Conservation (phyloP, 305 asterid species). For the Andrographis paniculata region DNA sequence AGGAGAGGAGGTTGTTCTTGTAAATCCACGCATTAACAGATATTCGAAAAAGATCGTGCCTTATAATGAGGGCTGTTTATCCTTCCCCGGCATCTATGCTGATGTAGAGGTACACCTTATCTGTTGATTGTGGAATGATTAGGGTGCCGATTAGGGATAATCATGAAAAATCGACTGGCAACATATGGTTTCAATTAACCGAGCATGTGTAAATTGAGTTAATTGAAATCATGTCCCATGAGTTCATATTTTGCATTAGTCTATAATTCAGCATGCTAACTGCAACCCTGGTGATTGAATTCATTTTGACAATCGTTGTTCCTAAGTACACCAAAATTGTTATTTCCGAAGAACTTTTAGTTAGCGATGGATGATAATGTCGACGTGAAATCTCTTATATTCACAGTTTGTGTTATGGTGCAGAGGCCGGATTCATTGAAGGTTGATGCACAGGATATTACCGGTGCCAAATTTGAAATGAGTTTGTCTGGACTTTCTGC, state of each 20-base stretch:
- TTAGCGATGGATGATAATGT: too few relatives aligned
- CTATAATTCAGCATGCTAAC: neutral
- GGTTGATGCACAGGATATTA: slow-evolving; percentile 74
- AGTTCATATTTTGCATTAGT: too few relatives aligned
- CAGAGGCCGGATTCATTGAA: slow-evolving; percentile 87
- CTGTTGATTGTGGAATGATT: too few relatives aligned
- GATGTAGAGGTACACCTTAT: slow-evolving; percentile 51
- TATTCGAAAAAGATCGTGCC: slow-evolving; percentile 59
- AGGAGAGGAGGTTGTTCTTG: slow-evolving; percentile 87
- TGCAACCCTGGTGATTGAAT: neutral
- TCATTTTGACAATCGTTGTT: neutral
- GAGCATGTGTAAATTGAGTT: neutral
- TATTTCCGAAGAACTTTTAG: too few relatives aligned
- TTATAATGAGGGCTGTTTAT: slow-evolving; percentile 81
- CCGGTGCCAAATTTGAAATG: slow-evolving; percentile 59
- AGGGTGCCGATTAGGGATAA: too few relatives aligned
- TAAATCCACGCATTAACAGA: slow-evolving; percentile 64
- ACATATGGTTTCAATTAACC: neutral
- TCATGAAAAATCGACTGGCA: too few relatives aligned
- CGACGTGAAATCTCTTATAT: too few relatives aligned
- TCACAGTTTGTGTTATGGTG: slow-evolving; percentile 14
- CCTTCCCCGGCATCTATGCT: slow-evolving; percentile 70
- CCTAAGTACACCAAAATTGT: slow-evolving; percentile 4
- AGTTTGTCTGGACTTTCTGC: slow-evolving; percentile 74
- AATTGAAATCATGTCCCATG: neutral